Evolutionary conservation across 2,329 filamentous ascomycete genomes (phyloP).

Genomic region (Cladosporium sp.): DNA sequence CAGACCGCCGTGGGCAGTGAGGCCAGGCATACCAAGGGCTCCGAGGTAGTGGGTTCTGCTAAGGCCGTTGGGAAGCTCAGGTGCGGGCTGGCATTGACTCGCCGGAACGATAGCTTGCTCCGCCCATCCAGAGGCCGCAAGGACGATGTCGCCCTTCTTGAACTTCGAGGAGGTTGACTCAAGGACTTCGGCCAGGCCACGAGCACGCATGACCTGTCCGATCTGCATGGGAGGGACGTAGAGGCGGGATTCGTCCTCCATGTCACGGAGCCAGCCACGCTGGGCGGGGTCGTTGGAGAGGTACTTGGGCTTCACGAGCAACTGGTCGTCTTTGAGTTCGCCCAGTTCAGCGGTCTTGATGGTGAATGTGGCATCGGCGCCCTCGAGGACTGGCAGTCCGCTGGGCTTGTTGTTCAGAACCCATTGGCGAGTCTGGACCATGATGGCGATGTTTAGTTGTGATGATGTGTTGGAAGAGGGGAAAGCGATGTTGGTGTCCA

Average conservation of each 20-base stretch:
- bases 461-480: not conserved
- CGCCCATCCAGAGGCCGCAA: constrained; percentile 40
- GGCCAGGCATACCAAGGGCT: constrained; percentile 44
- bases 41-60: constrained; percentile 49
- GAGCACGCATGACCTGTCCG: constrained; percentile 42
- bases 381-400: constrained; percentile 38
- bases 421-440: constrained; percentile 40
- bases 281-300: constrained; percentile 57
- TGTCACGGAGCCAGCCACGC: constrained; percentile 50
- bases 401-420: constrained; percentile 44
- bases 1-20: constrained; percentile 52
- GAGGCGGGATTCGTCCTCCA: constrained; percentile 43
- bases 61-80: constrained; percentile 36
- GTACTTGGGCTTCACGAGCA: constrained; percentile 49
- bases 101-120: constrained; percentile 45
- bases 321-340: constrained; percentile 40
- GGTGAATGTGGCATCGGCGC: constrained; percentile 43
- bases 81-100: constrained; percentile 26
- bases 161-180: constrained; percentile 37
- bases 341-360: constrained; percentile 36
- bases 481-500: not conserved
- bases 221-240: constrained; percentile 49
- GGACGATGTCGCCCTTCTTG: constrained; percentile 40
- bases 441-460: constrained; percentile 3
- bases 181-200: constrained; percentile 41